Evolutionary conservation across 768 basidiomycete species (phyloP).

Genomic region (Mycena olivaceomarginata): DNA sequence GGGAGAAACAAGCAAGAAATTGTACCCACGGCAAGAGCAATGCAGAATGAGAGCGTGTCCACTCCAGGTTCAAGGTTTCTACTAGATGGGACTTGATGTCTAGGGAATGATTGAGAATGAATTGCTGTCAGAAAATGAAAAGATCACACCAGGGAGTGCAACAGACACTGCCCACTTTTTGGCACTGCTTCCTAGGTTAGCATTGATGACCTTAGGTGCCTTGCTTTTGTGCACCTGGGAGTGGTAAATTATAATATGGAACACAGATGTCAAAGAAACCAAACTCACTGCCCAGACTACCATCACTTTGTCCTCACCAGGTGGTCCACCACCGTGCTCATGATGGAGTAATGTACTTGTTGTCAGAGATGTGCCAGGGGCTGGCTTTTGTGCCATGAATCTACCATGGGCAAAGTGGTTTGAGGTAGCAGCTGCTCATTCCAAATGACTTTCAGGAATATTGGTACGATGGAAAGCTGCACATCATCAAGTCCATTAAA

Average conservation of each 20-base stretch:
- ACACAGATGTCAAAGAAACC: slow-evolving; percentile 52
- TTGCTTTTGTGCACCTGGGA: neutral
- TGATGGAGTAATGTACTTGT: too few species aligned
- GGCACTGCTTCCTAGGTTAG: neutral
- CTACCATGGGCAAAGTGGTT: too few species aligned
- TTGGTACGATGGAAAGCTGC: too few species aligned
- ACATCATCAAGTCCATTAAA: too few species aligned
- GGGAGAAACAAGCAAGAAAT: neutral
- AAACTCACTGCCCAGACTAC: slow-evolving; percentile 51
- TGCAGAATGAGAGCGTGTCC: neutral
- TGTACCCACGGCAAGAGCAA: neutral
- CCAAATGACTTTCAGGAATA: too few species aligned
- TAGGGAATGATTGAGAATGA: neutral
- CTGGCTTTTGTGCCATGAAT: too few species aligned
- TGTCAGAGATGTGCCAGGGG: too few species aligned
- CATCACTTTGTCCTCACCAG: too few species aligned
- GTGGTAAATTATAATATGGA: too few species aligned
- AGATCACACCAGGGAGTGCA: neutral
- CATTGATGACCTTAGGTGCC: neutral
- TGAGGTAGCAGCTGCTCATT: too few species aligned
- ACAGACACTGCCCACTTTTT: neutral
- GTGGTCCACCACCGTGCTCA: too few species aligned
- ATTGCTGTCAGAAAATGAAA: neutral
- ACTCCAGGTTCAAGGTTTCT: neutral
- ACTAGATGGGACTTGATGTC: slow-evolving; percentile 19